phyloP scores from a whole-genome alignment of 768 basidiomycete genomes.

The Agaricus sinodeliciosus region DNA sequence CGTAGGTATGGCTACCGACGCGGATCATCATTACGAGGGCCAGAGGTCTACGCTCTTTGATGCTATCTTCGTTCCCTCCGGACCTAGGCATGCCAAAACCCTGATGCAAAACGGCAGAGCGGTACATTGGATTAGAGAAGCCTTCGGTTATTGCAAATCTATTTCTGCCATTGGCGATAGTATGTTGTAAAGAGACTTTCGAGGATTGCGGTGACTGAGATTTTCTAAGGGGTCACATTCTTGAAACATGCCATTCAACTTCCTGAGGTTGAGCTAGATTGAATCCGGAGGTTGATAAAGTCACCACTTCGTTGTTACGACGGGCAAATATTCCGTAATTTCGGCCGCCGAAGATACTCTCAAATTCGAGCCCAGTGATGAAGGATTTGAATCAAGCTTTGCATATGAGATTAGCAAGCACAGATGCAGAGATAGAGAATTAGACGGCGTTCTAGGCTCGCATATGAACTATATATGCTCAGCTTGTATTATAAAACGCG shows the following conservation, averaged over 20 bases:
- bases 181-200: constrained; percentile 13
- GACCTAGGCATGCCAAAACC: constrained; percentile 47
- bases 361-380: constrained; percentile 35
- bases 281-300: constrained; percentile 29
- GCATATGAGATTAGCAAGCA: constrained; percentile 61
- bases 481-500: too few relatives aligned
- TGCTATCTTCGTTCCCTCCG: constrained; percentile 73
- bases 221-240: constrained; percentile 37
- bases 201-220: background rate
- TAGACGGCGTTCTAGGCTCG: constrained; percentile 40
- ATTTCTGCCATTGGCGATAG: constrained; percentile 75
- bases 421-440: constrained; percentile 56
- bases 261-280: constrained; percentile 37
- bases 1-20: constrained; percentile 29
- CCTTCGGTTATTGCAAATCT: constrained; percentile 81
- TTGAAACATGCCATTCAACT: constrained; percentile 40
- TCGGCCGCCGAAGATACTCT: constrained; percentile 35
- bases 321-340: constrained; percentile 41
- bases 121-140: constrained; percentile 80
- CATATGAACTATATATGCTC: too few relatives aligned
- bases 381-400: constrained; percentile 53
- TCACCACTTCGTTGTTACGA: constrained; percentile 51
- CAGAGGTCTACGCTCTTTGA: constrained; percentile 84
- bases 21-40: constrained; percentile 71
- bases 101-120: constrained; percentile 59